Evolutionary conservation across 768 basidiomycete genomes (phyloP), one percentile per base, ranked within the genome.

Genomic region (Serendipita vermifera): DNA sequence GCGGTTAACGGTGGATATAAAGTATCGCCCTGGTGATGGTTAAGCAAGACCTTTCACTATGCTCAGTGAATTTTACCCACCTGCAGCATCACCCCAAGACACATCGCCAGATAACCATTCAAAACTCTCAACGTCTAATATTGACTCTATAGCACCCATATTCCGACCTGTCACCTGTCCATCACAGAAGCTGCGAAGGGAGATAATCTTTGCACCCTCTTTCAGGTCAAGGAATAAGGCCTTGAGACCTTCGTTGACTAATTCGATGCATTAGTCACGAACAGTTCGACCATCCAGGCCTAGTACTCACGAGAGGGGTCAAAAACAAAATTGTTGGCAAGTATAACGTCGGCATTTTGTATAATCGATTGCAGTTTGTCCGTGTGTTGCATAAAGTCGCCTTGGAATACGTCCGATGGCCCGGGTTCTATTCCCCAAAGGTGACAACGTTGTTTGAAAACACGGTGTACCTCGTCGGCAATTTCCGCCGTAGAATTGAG

Each of bases 221-320:
- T 91, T 96, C 58, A 98, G 72, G 64, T 99, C 96, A 55, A 99
- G 73, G 69, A 98, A 98, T 64, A 90, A 85, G 27, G 86, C 82
- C 40, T 86, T 76, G 14, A 99, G 71, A 1, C 82, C 79, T 64
- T 89, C 87, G 67, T 97, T 98, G 59, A 98, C 86, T 89, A 57
- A 55, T 17, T 60, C 41, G 58, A 48, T 41, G 9, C 33, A n/a
- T 58, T 35, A 57, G 29, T 38, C 32, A 26, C 11, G 31, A 36
- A 3, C n/a, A 9, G 14, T 26, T 4, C 24, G n/a, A 55, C 14
- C 39, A 31, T 11, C 4, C 14, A 26, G 13, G 43, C 3, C 13
- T 26, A 57, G 4, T 11, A 32, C 0, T 38, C 33, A 35, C n/a
- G 20, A 55, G 29, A n/a, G 3, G 5, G 80, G 84, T 73, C 63